phyloP scores from a whole-genome alignment of 441 rosid genomes.

The Sinapis alba region DNA sequence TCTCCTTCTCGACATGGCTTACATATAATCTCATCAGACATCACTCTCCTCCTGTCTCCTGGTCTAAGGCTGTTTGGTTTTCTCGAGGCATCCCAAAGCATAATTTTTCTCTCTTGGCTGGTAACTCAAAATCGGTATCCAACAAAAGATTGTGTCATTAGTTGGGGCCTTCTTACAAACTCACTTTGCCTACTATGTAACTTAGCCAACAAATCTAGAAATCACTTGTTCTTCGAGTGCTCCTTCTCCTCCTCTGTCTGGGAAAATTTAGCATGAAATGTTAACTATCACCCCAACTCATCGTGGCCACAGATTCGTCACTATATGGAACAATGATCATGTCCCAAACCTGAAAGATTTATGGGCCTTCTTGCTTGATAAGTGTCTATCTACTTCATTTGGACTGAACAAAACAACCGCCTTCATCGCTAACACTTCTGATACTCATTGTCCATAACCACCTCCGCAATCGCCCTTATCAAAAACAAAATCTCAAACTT shows the following conservation, averaged over 20 bases:
- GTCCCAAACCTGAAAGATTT: not conserved
- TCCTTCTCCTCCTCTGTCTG: not conserved
- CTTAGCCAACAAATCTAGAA: not conserved
- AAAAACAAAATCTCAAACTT: not conserved
- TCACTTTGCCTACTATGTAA: not conserved
- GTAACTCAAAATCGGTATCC: not conserved
- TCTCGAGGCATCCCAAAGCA: not conserved
- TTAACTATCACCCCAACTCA: not conserved
- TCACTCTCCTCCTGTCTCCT: not conserved
- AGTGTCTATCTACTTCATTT: not conserved
- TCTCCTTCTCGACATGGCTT: no score
- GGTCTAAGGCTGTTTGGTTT: not conserved
- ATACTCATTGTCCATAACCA: not conserved
- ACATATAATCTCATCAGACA: not conserved
- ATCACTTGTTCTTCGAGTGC: not conserved
- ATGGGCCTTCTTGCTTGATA: not conserved
- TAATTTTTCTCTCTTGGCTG: not conserved
- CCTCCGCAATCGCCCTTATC: not conserved
- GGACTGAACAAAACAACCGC: not conserved
- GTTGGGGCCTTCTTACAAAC: not conserved
- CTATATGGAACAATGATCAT: not conserved
- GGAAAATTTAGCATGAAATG: not conserved
- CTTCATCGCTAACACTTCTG: not conserved
- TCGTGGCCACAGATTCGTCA: not conserved
- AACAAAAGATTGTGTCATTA: not conserved